These are phyloP conservation scores for Pelagophyceae sp. DNA, from an alignment of 352 stramenopile species.

Conservation along the genomic window DNA sequence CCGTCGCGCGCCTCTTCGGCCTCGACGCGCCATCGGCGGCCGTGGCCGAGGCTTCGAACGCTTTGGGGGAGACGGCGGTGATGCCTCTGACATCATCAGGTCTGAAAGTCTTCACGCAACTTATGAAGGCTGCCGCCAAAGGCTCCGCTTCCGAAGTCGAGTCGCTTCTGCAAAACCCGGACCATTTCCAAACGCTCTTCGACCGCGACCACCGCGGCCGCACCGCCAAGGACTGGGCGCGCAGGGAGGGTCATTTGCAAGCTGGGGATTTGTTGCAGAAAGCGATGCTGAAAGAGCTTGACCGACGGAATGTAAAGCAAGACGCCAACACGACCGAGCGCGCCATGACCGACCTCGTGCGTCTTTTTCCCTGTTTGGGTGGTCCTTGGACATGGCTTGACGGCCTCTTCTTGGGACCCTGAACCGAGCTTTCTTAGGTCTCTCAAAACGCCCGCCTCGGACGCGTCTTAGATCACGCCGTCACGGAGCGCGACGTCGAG, in stretches of 20 bases:
- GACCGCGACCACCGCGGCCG: conserved; percentile 7
- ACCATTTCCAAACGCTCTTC: conserved; percentile 3
- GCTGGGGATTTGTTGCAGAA: neutral
- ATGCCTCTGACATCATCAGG: too few relatives aligned
- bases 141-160: conserved; percentile 9
- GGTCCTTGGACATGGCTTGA: neutral
- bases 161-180: conserved; percentile 4
- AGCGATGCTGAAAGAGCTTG: neutral
- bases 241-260: neutral
- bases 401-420: neutral
- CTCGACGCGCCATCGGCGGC: too few relatives aligned
- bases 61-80: too few relatives aligned
- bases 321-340: neutral
- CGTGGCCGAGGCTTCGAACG: too few relatives aligned
- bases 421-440: neutral
- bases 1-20: too few relatives aligned
- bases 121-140: conserved; percentile 25
- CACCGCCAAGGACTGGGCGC: conserved; percentile 25
- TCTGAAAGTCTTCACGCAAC: too few relatives aligned
- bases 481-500: neutral
- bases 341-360: neutral
- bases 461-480: neutral
- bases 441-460: neutral
- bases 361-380: neutral
- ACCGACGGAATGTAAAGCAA: neutral